Conservation (phyloP, 164 flowering plant species). For the Saururus chinensis region DNA sequence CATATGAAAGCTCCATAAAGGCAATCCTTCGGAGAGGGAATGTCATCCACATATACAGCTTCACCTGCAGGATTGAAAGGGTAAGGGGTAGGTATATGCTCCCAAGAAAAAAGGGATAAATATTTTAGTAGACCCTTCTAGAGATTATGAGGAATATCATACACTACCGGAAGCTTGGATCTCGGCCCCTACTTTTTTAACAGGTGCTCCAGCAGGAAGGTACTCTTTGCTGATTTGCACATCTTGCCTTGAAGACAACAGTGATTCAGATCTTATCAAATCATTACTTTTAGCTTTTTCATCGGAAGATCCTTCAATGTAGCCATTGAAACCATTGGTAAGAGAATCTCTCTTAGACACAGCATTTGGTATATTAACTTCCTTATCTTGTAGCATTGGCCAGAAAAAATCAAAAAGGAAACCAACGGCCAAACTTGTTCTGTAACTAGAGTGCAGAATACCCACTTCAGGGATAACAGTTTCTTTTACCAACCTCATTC, state of each 20-base stretch:
- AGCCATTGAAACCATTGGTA: constrained; percentile 12
- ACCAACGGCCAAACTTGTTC: constrained; percentile 70
- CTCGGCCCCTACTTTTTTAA: constrained; percentile 54
- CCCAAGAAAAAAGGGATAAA: too few relatives aligned
- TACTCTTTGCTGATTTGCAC: constrained; percentile 34
- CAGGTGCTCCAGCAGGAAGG: constrained; percentile 69
- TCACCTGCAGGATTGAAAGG: constrained; percentile 44
- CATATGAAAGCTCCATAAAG: constrained; percentile 74
- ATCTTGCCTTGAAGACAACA: constrained; percentile 55
- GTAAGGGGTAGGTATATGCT: too few relatives aligned
- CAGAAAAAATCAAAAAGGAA: constrained; percentile 35
- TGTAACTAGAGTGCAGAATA: constrained; percentile 42
- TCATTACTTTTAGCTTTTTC: constrained; percentile 2
- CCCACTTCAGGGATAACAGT: constrained; percentile 51
- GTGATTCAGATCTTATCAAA: constrained; percentile 13
- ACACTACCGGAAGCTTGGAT: constrained; percentile 83
- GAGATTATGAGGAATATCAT: too few relatives aligned
- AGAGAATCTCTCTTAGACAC: constrained; percentile 6
- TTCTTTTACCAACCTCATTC: constrained; percentile 35
- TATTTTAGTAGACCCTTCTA: neutral
- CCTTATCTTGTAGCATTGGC: constrained; percentile 7
- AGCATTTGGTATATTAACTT: constrained; percentile 1
- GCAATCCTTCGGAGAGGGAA: constrained; percentile 76
- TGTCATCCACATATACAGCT: constrained; percentile 88
- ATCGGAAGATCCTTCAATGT: neutral